Conservation (phyloP, 306 rosid species). For the Elaeagnus macrophylla region DNA sequence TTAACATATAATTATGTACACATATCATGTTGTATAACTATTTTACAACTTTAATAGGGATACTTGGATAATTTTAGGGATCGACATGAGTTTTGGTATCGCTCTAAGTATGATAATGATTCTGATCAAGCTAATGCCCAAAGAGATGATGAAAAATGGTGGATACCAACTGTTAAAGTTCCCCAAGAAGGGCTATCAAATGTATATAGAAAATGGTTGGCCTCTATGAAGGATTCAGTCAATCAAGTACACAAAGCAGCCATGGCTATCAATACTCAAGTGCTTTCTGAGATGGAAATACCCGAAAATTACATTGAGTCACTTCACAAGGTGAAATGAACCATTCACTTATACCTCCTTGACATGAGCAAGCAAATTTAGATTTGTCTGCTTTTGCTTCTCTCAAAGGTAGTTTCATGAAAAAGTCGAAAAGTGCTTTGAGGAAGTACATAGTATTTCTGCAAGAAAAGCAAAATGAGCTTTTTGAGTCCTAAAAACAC, state of each 20-base stretch:
- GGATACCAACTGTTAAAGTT: constrained; percentile 73
- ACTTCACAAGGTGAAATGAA: constrained; percentile 61
- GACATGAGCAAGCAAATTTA: background rate
- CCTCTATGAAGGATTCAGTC: constrained; percentile 53
- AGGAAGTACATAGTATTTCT: too few relatives aligned
- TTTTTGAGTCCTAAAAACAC: too few relatives aligned
- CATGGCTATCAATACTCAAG: constrained; percentile 93
- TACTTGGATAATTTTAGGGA: constrained; percentile 52
- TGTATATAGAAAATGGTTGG: constrained; percentile 52
- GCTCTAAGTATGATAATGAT: constrained; percentile 36
- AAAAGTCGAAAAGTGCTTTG: too few relatives aligned
- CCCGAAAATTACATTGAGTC: constrained; percentile 84
- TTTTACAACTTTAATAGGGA: constrained; percentile 34
- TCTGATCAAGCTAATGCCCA: constrained; percentile 27
- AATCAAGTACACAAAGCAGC: constrained; percentile 87
- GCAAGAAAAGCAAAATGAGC: too few relatives aligned
- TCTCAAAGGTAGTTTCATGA: too few relatives aligned
- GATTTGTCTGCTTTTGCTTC: too few relatives aligned
- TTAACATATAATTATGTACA: constrained; percentile 5
- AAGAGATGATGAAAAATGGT: constrained; percentile 77
- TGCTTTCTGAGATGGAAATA: constrained; percentile 64
- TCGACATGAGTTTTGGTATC: constrained; percentile 79
- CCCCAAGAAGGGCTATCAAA: constrained; percentile 64
- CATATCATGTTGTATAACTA: constrained; percentile 17
- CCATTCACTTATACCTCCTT: background rate